phyloP scores from a whole-genome alignment of 1,284 basidiomycete genomes.

The Cerioporus squamosus region DNA sequence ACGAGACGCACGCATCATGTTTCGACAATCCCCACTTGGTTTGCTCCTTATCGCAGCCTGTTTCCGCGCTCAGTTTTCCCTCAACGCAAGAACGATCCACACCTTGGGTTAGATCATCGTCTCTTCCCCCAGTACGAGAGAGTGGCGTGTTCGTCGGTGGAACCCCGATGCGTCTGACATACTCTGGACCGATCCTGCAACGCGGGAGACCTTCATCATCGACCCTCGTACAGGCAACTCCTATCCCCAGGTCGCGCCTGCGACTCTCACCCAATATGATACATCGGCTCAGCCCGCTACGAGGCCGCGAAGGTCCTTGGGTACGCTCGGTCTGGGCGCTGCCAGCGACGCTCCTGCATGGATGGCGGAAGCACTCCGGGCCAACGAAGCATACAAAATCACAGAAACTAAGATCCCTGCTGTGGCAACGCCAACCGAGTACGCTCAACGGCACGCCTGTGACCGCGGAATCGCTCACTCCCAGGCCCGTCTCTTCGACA shows the following conservation, averaged over 20 bases:
- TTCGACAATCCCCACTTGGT: background rate
- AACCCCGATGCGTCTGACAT: slow-evolving; percentile 35
- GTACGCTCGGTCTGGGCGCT: background rate
- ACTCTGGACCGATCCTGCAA: slow-evolving; percentile 65
- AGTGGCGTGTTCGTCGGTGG: background rate
- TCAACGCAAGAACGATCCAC: too few species aligned
- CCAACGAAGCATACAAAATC: slow-evolving; percentile 53
- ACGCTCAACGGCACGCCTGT: slow-evolving; percentile 5
- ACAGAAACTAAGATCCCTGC: slow-evolving; percentile 52
- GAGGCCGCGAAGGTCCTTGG: slow-evolving; percentile 9
- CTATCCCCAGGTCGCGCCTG: slow-evolving; percentile 40
- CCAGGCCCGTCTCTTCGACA: background rate
- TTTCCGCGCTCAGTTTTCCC: too few species aligned
- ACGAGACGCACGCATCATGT: background rate
- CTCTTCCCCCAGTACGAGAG: background rate
- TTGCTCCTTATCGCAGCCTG: too few species aligned
- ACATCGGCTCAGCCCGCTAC: slow-evolving; percentile 2
- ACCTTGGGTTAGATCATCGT: background rate
- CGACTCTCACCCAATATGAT: slow-evolving; percentile 15
- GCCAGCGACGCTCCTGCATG: slow-evolving; percentile 44
- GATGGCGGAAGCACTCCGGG: slow-evolving; percentile 58
- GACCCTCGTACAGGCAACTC: slow-evolving; percentile 70
- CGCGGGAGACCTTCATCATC: slow-evolving; percentile 70
- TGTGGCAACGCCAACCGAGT: slow-evolving; percentile 33
- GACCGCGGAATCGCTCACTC: background rate